phyloP scores from a whole-genome alignment of 2,329 filamentous ascomycete genomes.

The Aquanectria penicillioides region DNA sequence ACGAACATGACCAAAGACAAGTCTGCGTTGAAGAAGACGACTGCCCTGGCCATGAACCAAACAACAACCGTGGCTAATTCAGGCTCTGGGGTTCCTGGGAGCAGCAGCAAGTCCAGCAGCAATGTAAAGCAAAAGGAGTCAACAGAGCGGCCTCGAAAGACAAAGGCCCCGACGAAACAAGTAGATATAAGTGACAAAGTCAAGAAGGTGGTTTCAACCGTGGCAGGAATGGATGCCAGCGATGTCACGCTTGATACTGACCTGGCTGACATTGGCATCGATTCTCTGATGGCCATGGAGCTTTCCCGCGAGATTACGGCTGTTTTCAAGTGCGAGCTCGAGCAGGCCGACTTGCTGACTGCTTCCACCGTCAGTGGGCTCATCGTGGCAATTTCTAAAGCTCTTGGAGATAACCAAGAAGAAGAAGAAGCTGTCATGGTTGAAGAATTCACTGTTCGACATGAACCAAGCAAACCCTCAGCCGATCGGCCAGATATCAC shows the following conservation, averaged over 20 bases:
- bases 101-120: not conserved
- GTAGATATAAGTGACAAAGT: not conserved
- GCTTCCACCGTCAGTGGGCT: no score
- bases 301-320: conserved; percentile 1
- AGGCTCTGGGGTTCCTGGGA: not conserved
- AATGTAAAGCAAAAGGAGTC: not conserved
- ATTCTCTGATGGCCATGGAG: conserved; percentile 24
- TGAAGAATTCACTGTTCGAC: no score
- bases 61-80: not conserved
- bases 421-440: no score
- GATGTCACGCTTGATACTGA: not conserved
- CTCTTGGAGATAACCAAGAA: no score
- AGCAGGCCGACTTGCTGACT: not conserved
- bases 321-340: not conserved
- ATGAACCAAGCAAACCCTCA: no score
- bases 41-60: not conserved
- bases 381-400: no score
- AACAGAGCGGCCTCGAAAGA: no score
- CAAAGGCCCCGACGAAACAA: no score
- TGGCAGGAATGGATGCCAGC: not conserved
- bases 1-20: not conserved
- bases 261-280: conserved; percentile 16
- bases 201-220: not conserved
- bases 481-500: no score
- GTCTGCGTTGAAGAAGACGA: not conserved